phyloP scores from a whole-genome alignment of 257 asterid species.

The Eustoma russellianum region DNA sequence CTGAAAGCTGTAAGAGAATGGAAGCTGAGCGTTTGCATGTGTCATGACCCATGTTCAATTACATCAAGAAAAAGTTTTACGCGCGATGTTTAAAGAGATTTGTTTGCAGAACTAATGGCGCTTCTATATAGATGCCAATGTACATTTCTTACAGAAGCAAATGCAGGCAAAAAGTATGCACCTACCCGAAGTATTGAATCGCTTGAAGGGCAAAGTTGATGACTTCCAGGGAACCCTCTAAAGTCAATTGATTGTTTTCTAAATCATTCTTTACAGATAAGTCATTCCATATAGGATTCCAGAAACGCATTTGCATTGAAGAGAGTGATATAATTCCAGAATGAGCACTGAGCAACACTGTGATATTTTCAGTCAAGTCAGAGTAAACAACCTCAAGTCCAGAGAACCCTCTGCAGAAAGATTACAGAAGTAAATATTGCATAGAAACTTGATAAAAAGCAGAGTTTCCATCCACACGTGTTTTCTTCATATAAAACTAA shows the following conservation, averaged over 20 bases:
- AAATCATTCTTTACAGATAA: conserved; percentile 24
- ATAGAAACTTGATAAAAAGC: too few relatives aligned
- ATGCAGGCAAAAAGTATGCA: background rate
- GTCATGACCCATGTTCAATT: too few relatives aligned
- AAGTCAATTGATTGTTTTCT: conserved; percentile 30
- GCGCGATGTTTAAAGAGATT: too few relatives aligned
- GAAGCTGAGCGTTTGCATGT: too few relatives aligned
- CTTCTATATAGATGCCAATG: too few relatives aligned
- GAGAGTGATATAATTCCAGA: conserved; percentile 50
- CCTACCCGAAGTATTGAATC: conserved; percentile 71
- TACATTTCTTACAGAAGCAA: too few relatives aligned
- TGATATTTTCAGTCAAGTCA: conserved; percentile 48
- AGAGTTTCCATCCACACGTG: too few relatives aligned
- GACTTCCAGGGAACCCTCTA: conserved; percentile 53
- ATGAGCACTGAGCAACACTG: conserved; percentile 43
- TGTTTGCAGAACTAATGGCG: too few relatives aligned
- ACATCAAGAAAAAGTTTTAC: too few relatives aligned
- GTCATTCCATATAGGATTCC: conserved; percentile 49
- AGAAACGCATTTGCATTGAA: conserved; percentile 55
- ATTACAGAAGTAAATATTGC: background rate
- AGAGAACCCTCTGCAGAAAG: conserved; percentile 60
- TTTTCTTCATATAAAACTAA: background rate
- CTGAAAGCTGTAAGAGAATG: too few relatives aligned
- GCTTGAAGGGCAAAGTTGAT: conserved; percentile 68
- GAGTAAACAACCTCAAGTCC: conserved; percentile 72